These are phyloP conservation scores for Phascolomyces articulosus DNA, from an alignment of 371 early-diverging fungal species.

Conservation along the genomic window DNA sequence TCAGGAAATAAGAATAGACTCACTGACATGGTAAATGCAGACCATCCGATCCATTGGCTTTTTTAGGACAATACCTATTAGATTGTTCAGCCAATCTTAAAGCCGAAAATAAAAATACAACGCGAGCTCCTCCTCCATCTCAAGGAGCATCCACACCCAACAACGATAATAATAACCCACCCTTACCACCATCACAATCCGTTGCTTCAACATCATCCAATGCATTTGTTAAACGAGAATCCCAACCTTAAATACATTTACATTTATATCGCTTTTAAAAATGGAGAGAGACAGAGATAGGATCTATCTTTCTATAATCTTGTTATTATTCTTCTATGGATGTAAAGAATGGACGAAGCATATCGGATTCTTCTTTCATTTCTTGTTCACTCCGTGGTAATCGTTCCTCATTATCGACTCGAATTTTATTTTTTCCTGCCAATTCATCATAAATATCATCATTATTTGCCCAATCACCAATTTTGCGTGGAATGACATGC, in stretches of 20 bases:
- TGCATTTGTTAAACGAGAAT: constrained; percentile 1
- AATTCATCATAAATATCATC: constrained; percentile 90
- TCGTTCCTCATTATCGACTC: constrained; percentile 74
- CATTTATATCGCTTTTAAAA: not conserved
- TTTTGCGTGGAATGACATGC: constrained; percentile 89
- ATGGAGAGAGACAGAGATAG: no score
- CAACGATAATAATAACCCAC: no score
- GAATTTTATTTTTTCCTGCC: constrained; percentile 50
- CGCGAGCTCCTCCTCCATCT: not conserved
- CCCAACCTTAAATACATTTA: not conserved
- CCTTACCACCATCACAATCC: not conserved
- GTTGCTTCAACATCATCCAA: constrained; percentile 5
- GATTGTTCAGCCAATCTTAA: constrained; percentile 19
- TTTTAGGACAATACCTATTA: constrained; percentile 21
- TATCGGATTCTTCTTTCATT: constrained; percentile 78
- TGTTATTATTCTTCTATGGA: not conserved
- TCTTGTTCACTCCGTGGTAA: constrained; percentile 70
- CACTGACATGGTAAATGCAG: no score
- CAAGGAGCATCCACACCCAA: not conserved
- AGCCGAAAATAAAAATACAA: constrained; percentile 8
- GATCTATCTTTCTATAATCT: not conserved
- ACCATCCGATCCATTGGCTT: constrained; percentile 26
- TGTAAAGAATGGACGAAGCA: constrained; percentile 55
- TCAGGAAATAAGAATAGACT: no score
- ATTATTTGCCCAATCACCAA: constrained; percentile 84